Base-by-base conservation (phyloP, 2,329 filamentous ascomycete species). In the Alternaria burnsii region DNA sequence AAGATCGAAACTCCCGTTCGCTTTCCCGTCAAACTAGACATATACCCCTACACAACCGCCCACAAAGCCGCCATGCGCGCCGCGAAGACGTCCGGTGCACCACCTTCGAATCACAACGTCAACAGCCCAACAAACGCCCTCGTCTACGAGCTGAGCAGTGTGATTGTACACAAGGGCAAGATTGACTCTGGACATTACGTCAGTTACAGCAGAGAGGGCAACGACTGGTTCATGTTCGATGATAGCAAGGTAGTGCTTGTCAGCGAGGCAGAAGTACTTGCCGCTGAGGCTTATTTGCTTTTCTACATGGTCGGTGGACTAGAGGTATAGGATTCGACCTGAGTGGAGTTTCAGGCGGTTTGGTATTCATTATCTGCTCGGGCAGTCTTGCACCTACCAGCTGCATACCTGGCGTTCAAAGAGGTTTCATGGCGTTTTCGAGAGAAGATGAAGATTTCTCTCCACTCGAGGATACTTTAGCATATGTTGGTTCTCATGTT, bases 181-280 rank as follows among this genome's bases (percentile, higher is more conserved):
- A 91, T 97, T 58, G 93, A 97, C 71, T 93, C 92, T 1, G 94
- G 94, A 16, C 93, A 97, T 75, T 97, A 97, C 73, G 89, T 94
- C 58, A 92, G 90, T n/a, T 97, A 96, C 77, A 93, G 91, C 61
- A 84, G 92, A 47, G 90, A 94, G 60, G 91, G 89, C 5, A 90
- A 92, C 56, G 75, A 97, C 86, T 98, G 94, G 94, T 97, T 97
- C 78, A 88, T 92, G 56, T 97, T 97, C 80, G 96, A 98, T 73
- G 94, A 98, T 75, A 94, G 95, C 76, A 93, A 93, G 76, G 94
- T 98, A 24, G 92, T 94, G 62, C 76, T 94, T 57, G 94, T 92
- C 2, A 88, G 88, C 47, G 90, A 95, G 74, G 91, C 91, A 5
- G 92, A 97, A 61, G 94, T 98, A 3, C 84, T 98, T 42, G 87